Percentiles rank a stretch among this genome's conserved stretches.
These are phyloP conservation scores for Tolypocladium guangdongense DNA, from an alignment of 2,329 filamentous ascomycete genomes.

Conservation along the genomic window DNA sequence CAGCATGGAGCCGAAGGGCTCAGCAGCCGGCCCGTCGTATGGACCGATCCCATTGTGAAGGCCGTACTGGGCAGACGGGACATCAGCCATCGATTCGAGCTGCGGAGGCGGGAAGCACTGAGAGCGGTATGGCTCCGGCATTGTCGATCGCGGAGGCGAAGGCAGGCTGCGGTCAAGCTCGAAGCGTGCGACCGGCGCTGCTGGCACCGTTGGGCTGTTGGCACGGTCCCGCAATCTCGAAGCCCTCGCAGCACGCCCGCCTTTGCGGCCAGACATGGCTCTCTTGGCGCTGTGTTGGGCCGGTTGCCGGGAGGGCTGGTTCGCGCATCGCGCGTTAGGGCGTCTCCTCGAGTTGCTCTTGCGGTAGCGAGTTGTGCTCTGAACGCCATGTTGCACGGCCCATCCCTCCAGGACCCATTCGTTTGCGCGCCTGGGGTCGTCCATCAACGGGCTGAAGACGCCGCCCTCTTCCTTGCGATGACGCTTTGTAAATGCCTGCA, in stretches of 20 bases:
- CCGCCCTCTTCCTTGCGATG: conserved; percentile 9
- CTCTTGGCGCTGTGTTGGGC: conserved; percentile 17
- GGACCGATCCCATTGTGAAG: not conserved
- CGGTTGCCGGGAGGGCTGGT: conserved; percentile 9
- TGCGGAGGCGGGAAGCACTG: conserved; percentile 10
- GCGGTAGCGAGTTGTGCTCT: conserved; percentile 76
- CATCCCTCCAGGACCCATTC: conserved; percentile 69
- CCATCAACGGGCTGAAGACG: conserved; percentile 3
- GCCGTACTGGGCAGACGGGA: not conserved
- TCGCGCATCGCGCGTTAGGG: conserved; percentile 4
- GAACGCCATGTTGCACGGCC: conserved; percentile 60
- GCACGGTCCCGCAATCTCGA: conserved; percentile 13
- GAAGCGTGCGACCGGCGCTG: conserved; percentile 1
- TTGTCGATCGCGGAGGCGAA: conserved; percentile 9
- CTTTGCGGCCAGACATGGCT: conserved; percentile 21
- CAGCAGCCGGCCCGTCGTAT: not conserved
- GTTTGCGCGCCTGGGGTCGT: conserved; percentile 50
- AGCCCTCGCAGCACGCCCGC: conserved; percentile 20
- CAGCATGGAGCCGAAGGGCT: conserved; percentile 6
- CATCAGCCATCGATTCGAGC: conserved; percentile 6
- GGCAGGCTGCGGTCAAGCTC: conserved; percentile 3
- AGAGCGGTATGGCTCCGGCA: conserved; percentile 11
- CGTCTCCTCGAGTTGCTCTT: conserved; percentile 30
- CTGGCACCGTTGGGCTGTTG: conserved; percentile 7
- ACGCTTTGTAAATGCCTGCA: conserved; percentile 32